Base-by-base conservation (phyloP, 305 asterid genomes). In the Solanum hybrid region DNA sequence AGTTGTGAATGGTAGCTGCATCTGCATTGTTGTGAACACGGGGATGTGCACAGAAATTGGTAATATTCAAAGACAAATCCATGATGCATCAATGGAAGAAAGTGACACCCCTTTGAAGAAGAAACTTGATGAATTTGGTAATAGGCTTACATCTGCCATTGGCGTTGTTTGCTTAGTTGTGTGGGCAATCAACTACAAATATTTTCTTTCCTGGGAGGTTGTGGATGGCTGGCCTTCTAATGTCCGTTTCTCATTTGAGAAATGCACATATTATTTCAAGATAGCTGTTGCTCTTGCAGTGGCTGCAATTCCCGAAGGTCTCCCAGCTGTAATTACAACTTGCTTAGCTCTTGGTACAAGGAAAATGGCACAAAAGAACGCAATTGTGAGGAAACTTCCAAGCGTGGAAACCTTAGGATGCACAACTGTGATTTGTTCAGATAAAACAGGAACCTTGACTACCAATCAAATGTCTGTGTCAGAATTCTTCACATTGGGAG, bases 281-380 rank as follows among this genome's bases (percentile, higher is more conserved):
- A 94, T 96, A 77, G 98, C 98, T 37, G 94, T 97, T 57, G 97
- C 98, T 36, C 96, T 97, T 75, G 99, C 99, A 9, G 98, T 97
- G 77, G 99, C 99, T 87, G 99, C 99, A 17, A 96, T 97, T 73
- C 98, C 98, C 4, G 98, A 97, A 92, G 99, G 99, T 86, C 95
- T 97, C 34, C 98, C 98, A 6, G 95, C 99, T 68, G 98, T 97
- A 11, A 97, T 97, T 26, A 97, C 99, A 0, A 96, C 99, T 10
- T 97, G 97, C 92, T 91, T 96, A 89, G 99, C 99, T 20, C 93
- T 97, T n/a, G 99, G 99, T 31, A 97, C 99, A 15, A 92, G 95
- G n/a, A 97, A 95, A 91, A 95, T 96, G 98, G 99, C 98, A 9
- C 95, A 94, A 61, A 95, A 95, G 93, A 97, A 97, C 34, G 99